Conservation (phyloP, 192 early-diverging fungal species). For the Backusella macrospora region DNA sequence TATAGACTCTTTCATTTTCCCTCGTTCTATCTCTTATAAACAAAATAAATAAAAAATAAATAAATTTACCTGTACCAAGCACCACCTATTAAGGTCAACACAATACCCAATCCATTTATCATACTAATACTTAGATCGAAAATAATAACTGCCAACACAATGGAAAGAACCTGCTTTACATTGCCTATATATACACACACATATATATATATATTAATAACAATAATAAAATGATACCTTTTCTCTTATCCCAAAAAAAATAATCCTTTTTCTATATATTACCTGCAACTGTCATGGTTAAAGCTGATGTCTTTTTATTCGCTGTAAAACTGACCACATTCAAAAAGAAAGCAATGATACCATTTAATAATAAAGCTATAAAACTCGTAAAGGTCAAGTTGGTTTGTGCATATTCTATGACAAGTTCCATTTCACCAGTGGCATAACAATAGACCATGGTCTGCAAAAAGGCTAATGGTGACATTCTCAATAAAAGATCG, state of each 20-base stretch:
- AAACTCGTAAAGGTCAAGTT: constrained; percentile 48
- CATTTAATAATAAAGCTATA: constrained; percentile 72
- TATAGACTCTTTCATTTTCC: no score
- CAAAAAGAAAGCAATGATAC: constrained; percentile 81
- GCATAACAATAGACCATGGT: constrained; percentile 63
- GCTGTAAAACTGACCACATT: constrained; percentile 87
- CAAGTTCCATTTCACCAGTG: constrained; percentile 64
- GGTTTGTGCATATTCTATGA: constrained; percentile 44
- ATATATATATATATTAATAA: background rate
- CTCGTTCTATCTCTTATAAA: background rate
- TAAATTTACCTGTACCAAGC: constrained; percentile 65
- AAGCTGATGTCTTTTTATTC: constrained; percentile 83
- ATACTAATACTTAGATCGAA: constrained; percentile 61
- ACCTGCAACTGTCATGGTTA: constrained; percentile 80
- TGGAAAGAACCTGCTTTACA: constrained; percentile 76
- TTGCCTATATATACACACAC: background rate
- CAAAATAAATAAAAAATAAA: no score
- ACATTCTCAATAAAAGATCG: constrained; percentile 80
- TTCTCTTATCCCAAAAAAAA: background rate
- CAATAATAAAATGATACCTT: background rate
- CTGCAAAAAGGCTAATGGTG: constrained; percentile 76
- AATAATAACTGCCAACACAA: constrained; percentile 61
- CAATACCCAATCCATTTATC: constrained; percentile 60
- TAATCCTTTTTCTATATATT: background rate
- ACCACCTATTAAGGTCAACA: constrained; percentile 62